Evolutionary conservation across 2,329 filamentous ascomycete species (phyloP).

Genomic region (Aspergillus brasiliensis): DNA sequence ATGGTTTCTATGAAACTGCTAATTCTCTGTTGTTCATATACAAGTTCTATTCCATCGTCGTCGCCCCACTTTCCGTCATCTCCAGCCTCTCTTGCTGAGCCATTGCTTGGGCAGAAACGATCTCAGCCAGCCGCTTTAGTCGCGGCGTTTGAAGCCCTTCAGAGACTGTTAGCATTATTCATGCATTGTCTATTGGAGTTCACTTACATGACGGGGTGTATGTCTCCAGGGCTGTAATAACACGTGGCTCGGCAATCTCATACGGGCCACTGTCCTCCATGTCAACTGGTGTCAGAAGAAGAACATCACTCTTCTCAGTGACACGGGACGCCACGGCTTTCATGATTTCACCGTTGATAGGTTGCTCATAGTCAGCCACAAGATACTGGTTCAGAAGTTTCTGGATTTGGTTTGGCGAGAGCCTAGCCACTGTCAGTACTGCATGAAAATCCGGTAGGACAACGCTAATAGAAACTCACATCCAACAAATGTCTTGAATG

Average conservation of each 20-base stretch:
- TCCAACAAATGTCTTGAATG: constrained; percentile 99
- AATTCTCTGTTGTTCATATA: constrained; percentile 31
- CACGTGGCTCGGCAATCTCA: constrained; percentile 94
- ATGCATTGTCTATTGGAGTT: not conserved
- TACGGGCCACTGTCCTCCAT: constrained; percentile 99
- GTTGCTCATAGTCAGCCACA: constrained; percentile 97
- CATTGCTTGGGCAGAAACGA: constrained; percentile 94
- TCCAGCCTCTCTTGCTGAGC: constrained; percentile 89
- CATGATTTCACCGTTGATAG: constrained; percentile 99
- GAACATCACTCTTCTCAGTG: constrained; percentile 96
- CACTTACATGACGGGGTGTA: constrained; percentile 94
- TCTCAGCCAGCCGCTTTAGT: constrained; percentile 94
- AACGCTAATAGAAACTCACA: constrained; percentile 63
- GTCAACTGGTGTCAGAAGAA: constrained; percentile 90
- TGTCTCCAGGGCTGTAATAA: constrained; percentile 94
- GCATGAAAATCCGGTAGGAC: not conserved
- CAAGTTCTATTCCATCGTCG: constrained; percentile 29
- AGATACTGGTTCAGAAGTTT: constrained; percentile 98
- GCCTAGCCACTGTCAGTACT: constrained; percentile 54
- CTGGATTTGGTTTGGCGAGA: constrained; percentile 98
- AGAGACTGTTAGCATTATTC: constrained; percentile 33
- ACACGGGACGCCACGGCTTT: constrained; percentile 96
- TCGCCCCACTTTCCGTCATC: constrained; percentile 30
- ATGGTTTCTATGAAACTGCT: constrained; percentile 15
- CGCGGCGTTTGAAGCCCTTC: constrained; percentile 92